phyloP scores from a whole-genome alignment of 2,329 filamentous ascomycete genomes.

The Bipolaris sorokiniana region DNA sequence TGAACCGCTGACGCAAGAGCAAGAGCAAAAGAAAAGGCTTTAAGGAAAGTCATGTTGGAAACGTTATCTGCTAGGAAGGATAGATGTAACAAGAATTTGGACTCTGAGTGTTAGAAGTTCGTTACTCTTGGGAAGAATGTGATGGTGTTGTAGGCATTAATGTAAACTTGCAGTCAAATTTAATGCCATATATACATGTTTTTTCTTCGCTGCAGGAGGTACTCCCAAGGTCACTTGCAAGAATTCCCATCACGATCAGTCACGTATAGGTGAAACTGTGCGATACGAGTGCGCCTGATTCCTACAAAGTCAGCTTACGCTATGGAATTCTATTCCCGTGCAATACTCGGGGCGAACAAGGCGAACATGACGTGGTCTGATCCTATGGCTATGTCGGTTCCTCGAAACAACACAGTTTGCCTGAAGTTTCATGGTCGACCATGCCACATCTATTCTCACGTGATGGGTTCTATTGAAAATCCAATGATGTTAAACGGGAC shows the following conservation, averaged over 20 bases:
- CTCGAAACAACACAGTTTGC: background rate
- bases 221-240: background rate
- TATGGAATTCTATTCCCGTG: background rate
- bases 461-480: background rate
- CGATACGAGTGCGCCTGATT: background rate
- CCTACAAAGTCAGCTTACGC: background rate
- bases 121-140: background rate
- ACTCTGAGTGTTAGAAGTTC: background rate
- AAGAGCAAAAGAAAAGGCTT: background rate
- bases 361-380: background rate
- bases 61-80: background rate
- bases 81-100: background rate
- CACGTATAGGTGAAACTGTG: background rate
- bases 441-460: background rate
- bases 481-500: background rate
- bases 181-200: background rate
- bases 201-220: background rate
- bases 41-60: background rate
- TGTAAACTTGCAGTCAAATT: background rate
- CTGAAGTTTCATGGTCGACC: background rate
- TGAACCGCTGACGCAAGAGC: background rate
- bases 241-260: background rate
- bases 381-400: background rate
- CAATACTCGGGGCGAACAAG: background rate
- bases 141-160: background rate